A percentile compares a stretch with the other conserved stretches of the same genome.
Conservation (phyloP, 75 land plant genomes). For the Azolla pinnata region DNA sequence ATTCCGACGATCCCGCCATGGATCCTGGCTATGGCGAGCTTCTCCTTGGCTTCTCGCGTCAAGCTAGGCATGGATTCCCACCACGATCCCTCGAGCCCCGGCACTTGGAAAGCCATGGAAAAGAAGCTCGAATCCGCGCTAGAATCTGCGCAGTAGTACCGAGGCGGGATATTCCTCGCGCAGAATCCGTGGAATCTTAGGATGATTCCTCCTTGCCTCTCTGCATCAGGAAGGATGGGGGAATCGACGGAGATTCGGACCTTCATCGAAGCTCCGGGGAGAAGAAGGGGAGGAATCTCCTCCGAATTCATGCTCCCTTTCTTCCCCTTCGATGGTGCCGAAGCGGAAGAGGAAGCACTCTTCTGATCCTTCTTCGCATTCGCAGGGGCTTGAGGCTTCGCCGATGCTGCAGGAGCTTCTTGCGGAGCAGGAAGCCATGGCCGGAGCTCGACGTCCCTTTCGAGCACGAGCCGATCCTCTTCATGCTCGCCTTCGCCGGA, state of each 20-base stretch:
- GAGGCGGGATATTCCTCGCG: slow-evolving; percentile 15
- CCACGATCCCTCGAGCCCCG: slow-evolving; percentile 20
- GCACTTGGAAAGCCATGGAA: slow-evolving; percentile 13
- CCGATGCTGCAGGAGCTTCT: neutral
- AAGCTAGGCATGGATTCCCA: slow-evolving; percentile 17
- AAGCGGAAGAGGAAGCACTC: no score
- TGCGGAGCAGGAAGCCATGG: no score
- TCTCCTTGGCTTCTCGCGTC: neutral
- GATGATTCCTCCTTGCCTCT: slow-evolving; percentile 14
- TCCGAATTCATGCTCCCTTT: slow-evolving; percentile 1
- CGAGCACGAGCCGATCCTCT: neutral
- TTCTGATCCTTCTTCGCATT: neutral
- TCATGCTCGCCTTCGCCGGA: no score
- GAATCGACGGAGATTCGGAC: slow-evolving; percentile 10
- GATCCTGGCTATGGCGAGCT: slow-evolving; percentile 1
- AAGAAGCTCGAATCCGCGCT: slow-evolving; percentile 4
- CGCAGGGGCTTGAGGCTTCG: neutral
- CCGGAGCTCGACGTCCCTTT: neutral
- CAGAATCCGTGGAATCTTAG: slow-evolving; percentile 9
- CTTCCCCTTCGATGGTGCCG: neutral
- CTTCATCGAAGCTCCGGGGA: slow-evolving; percentile 18
- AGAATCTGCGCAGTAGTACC: slow-evolving; percentile 1
- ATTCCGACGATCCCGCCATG: slow-evolving; percentile 4
- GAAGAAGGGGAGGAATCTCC: slow-evolving; percentile 7
- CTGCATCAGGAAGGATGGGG: slow-evolving; percentile 19